Conservation (phyloP, 2,329 filamentous ascomycete genomes). For the Talaromyces sp. region DNA sequence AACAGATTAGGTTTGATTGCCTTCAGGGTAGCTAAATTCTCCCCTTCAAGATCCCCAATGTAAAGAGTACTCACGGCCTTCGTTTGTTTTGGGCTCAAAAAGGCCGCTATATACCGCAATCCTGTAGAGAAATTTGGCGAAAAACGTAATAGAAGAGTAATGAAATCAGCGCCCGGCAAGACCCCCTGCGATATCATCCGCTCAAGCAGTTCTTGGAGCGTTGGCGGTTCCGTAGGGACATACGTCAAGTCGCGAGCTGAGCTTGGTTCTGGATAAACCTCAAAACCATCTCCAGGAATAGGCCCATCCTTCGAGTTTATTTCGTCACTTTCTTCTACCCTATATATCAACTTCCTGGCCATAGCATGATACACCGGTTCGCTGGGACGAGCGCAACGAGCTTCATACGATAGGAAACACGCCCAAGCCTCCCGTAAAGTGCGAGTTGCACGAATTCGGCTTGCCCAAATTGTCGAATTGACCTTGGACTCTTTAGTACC, state of each 20-base stretch:
- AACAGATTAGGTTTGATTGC: conserved; percentile 38
- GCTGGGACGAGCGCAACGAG: conserved; percentile 36
- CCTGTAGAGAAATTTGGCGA: conserved; percentile 40
- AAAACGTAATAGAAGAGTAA: conserved; percentile 50
- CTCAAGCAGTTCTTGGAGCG: conserved; percentile 49
- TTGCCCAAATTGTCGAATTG: conserved; percentile 49
- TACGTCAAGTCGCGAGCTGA: conserved; percentile 58
- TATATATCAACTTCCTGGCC: conserved; percentile 52
- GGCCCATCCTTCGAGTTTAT: conserved; percentile 17
- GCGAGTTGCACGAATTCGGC: conserved; percentile 56
- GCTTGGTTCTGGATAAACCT: conserved; percentile 52
- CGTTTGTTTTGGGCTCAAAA: conserved; percentile 38
- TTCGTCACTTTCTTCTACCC: conserved; percentile 20
- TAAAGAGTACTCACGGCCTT: conserved; percentile 29
- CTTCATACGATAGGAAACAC: conserved; percentile 57
- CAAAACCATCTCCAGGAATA: conserved; percentile 55
- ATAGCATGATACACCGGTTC: conserved; percentile 53
- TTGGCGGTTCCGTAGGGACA: conserved; percentile 52
- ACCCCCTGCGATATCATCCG: conserved; percentile 49
- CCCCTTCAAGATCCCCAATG: conserved; percentile 19
- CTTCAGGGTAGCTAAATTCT: conserved; percentile 25
- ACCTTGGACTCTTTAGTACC: conserved; percentile 16
- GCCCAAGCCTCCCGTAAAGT: conserved; percentile 63
- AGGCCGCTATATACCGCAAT: conserved; percentile 32
- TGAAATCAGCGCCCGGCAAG: conserved; percentile 39